Evolutionary conservation across 352 stramenopile genomes (phyloP).

Genomic region (Pelagophyceae sp.): DNA sequence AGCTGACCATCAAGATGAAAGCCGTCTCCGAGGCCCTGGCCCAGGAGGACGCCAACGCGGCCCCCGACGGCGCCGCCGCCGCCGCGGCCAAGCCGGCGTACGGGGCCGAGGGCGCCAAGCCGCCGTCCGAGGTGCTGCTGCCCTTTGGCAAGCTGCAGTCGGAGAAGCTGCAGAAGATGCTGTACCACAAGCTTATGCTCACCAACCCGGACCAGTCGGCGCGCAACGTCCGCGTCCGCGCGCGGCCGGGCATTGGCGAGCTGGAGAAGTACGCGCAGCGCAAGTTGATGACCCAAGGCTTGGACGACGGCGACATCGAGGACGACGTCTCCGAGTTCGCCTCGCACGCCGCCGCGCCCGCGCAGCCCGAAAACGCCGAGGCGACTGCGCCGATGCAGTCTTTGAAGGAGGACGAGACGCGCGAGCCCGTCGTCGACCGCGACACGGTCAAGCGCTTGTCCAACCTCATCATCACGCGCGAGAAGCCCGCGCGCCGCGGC

Average conservation of each 20-base stretch:
- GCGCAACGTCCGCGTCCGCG: conserved; percentile 39
- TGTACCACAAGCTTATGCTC: conserved; percentile 42
- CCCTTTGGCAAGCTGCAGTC: conserved; percentile 35
- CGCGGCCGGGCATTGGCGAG: conserved; percentile 23
- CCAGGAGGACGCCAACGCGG: conserved; percentile 29
- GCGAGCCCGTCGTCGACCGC: conserved; percentile 32
- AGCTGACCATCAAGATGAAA: conserved; percentile 42
- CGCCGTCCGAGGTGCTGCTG: not conserved
- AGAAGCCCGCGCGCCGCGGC: conserved; percentile 16
- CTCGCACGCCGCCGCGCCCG: not conserved
- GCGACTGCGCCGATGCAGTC: conserved; percentile 15
- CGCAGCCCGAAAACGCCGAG: conserved; percentile 25
- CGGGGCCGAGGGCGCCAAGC: not conserved
- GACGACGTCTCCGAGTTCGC: conserved; percentile 9
- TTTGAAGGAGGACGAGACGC: conserved; percentile 29
- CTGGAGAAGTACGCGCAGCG: conserved; percentile 22
- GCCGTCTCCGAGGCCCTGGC: conserved; percentile 32
- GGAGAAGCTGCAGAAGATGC: conserved; percentile 34
- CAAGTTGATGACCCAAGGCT: conserved; percentile 26
- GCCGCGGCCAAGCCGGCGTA: not conserved
- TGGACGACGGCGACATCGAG: not conserved
- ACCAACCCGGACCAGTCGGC: conserved; percentile 33
- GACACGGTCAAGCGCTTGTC: conserved; percentile 36
- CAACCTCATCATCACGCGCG: conserved; percentile 29
- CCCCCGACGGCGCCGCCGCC: not conserved